These are phyloP conservation scores for Yarrowia sp. DNA, from an alignment of 805 yeast genomes.

Conservation along the genomic window DNA sequence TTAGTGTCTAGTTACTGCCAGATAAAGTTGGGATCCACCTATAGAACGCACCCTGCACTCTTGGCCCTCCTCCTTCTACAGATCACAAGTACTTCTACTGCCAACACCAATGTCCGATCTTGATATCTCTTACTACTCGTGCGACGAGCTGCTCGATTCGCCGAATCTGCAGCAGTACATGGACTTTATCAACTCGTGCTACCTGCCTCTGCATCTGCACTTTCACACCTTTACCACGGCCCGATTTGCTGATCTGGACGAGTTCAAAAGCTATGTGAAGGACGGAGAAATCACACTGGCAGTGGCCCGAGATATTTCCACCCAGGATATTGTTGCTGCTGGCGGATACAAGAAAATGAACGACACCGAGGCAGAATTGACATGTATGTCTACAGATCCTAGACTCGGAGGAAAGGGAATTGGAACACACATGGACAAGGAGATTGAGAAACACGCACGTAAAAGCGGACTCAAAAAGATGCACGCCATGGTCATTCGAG, in stretches of 20 bases:
- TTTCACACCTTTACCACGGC: not conserved
- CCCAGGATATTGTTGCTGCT: constrained; percentile 3
- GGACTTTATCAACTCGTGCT: constrained; percentile 15
- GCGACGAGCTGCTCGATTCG: not conserved
- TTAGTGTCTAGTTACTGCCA: not conserved
- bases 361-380: not conserved
- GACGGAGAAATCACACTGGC: not conserved
- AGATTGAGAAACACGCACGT: not conserved
- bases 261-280: not conserved
- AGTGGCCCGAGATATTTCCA: not conserved
- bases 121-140: not conserved
- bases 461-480: not conserved
- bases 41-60: not conserved
- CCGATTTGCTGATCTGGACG: not conserved
- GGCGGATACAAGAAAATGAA: not conserved
- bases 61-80: not conserved
- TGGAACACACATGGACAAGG: not conserved
- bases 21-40: constrained; percentile 2
- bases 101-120: constrained; percentile 7
- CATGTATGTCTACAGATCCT: not conserved
- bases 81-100: not conserved
- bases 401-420: not conserved
- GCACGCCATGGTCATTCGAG: constrained; percentile 5
- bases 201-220: not conserved
- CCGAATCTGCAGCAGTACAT: not conserved